Conservation (phyloP, 1,284 basidiomycete species). For the Ustilago esculenta region DNA sequence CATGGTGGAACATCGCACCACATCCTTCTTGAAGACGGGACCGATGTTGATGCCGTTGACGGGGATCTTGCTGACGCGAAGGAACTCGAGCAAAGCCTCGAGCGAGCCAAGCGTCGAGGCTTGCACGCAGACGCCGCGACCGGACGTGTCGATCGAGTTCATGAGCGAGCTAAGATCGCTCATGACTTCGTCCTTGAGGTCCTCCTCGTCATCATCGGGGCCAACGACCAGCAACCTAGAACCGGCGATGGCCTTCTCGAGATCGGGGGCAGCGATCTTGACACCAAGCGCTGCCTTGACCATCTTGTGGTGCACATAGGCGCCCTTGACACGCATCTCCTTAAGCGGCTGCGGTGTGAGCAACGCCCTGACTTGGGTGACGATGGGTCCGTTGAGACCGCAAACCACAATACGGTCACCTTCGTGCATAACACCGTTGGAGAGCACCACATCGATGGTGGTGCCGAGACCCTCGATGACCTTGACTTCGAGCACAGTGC, state of each 20-base stretch:
- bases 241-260: conserved; percentile 99
- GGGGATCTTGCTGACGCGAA: conserved; percentile 94
- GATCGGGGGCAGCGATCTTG: conserved; percentile 93
- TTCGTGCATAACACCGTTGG: conserved; percentile 91
- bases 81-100: conserved; percentile 95
- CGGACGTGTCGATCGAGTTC: conserved; percentile 92
- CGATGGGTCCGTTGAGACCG: conserved; percentile 96
- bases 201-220: conserved; percentile 95
- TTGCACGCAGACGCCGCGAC: conserved; percentile 95
- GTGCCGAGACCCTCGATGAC: conserved; percentile 98
- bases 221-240: conserved; percentile 90
- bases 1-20: conserved; percentile 93
- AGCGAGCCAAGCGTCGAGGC: conserved; percentile 97
- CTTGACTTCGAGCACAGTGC: conserved; percentile 99
- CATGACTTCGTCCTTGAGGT: conserved; percentile 94
- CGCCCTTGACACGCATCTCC: conserved; percentile 95
- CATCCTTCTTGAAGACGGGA: conserved; percentile 94
- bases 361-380: conserved; percentile 91
- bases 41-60: conserved; percentile 90
- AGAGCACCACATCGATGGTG: conserved; percentile 95
- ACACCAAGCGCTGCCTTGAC: conserved; percentile 98
- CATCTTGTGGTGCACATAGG: conserved; percentile 97
- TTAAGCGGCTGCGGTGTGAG: conserved; percentile 96
- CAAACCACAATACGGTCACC: conserved; percentile 96
- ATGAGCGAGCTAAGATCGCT: conserved; percentile 89